Conservation (phyloP, 106 monocot genomes). For the Dendrobium chrysotoxum region DNA sequence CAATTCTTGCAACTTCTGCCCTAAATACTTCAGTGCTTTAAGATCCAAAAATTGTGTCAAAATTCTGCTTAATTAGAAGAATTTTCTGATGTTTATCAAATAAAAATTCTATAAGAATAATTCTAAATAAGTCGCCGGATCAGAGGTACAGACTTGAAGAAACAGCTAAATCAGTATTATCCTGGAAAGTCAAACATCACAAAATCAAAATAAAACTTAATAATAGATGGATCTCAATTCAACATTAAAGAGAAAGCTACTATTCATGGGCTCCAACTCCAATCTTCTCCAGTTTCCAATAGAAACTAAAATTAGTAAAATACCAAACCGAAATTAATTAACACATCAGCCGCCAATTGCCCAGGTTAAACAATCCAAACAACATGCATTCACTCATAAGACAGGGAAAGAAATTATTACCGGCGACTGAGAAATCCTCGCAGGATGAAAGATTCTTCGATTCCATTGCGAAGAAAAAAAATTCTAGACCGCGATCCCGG, state of each 20-base stretch:
- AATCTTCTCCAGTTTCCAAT: neutral
- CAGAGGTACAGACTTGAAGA: neutral
- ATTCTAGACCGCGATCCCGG: neutral
- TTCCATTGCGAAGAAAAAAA: slow-evolving; percentile 34
- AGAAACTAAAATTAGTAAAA: neutral
- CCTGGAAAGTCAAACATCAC: neutral
- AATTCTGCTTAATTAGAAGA: too few relatives aligned
- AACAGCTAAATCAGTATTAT: neutral
- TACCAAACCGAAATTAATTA: neutral
- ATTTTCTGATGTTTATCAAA: too few relatives aligned
- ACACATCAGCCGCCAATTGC: neutral
- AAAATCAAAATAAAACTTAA: neutral
- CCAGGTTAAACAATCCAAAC: neutral
- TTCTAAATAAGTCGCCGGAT: too few relatives aligned
- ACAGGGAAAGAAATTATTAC: slow-evolving; percentile 2
- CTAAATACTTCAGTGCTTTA: too few relatives aligned
- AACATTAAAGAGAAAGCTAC: neutral
- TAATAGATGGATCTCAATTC: neutral
- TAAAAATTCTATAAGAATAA: too few relatives aligned
- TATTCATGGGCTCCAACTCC: neutral
- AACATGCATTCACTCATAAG: too few relatives aligned
- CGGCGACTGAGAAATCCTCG: slow-evolving; percentile 24
- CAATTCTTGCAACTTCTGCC: too few relatives aligned
- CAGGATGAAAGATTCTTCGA: slow-evolving; percentile 26
- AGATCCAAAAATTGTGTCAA: too few relatives aligned